These are phyloP conservation scores for Alternaria burnsii DNA, from an alignment of 2,329 filamentous ascomycete species.

Conservation along the genomic window DNA sequence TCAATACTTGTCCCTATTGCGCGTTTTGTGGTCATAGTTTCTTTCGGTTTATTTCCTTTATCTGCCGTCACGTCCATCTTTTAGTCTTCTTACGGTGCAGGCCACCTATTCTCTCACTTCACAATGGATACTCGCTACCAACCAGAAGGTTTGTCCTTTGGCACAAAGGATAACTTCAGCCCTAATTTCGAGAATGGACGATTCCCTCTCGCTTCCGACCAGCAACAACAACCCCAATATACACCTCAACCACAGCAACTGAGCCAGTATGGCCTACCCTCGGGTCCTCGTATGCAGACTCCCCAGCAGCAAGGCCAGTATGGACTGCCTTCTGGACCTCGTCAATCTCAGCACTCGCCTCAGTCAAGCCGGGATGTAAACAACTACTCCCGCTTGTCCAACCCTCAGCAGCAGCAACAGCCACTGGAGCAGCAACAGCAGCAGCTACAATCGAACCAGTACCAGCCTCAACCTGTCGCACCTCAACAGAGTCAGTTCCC, in stretches of 20 bases:
- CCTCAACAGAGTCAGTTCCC: slow-evolving; percentile 20
- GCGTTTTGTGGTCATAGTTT: slow-evolving; percentile 23
- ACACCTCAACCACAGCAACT: slow-evolving; percentile 17
- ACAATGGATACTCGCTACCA: slow-evolving; percentile 45
- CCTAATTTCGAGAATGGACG: slow-evolving; percentile 30
- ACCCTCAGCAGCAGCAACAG: slow-evolving; percentile 19
- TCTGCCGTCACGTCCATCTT: slow-evolving; percentile 26
- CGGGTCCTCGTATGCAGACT: slow-evolving; percentile 24
- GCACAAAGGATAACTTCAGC: slow-evolving; percentile 32
- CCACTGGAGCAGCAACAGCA: slow-evolving; percentile 12
- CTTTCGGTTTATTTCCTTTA: slow-evolving; percentile 16
- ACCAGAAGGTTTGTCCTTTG: slow-evolving; percentile 37
- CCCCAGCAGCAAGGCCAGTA: slow-evolving; percentile 26
- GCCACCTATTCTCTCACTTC: slow-evolving; percentile 36
- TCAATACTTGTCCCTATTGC: slow-evolving; percentile 22
- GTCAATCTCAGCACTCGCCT: slow-evolving; percentile 11
- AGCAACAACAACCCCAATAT: slow-evolving; percentile 26
- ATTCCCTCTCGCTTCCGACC: slow-evolving; percentile 23
- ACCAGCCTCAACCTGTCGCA: slow-evolving; percentile 5
- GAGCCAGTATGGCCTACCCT: slow-evolving; percentile 18
- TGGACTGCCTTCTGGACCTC: slow-evolving; percentile 20
- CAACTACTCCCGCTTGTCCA: slow-evolving; percentile 14
- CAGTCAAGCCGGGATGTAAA: slow-evolving; percentile 16
- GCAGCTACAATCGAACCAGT: slow-evolving; percentile 19
- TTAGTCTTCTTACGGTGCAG: slow-evolving; percentile 40